phyloP scores from a whole-genome alignment of 2,329 filamentous ascomycete genomes.

The Sclerotinia glacialis region DNA sequence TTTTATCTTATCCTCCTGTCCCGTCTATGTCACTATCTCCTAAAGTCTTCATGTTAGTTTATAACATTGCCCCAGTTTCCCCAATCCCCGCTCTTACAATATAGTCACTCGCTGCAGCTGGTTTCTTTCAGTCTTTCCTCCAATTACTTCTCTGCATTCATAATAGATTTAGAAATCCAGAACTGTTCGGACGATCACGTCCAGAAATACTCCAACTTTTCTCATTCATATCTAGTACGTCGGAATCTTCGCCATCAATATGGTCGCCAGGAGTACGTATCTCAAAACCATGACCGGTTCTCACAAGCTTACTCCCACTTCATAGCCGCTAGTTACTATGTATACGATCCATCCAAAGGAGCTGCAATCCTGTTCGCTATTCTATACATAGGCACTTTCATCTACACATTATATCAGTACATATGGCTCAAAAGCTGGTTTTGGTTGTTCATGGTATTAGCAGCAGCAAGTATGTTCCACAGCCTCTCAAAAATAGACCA shows the following conservation, averaged over 20 bases:
- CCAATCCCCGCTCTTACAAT: not conserved
- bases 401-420: constrained; percentile 16
- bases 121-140: no score
- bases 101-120: not conserved
- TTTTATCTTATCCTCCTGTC: not conserved
- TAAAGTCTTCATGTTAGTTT: no score
- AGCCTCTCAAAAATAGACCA: not conserved
- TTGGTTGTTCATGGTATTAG: constrained; percentile 24
- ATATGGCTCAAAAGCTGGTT: constrained; percentile 23
- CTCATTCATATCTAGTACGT: not conserved
- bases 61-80: not conserved
- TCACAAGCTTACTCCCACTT: not conserved
- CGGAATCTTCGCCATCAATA: not conserved
- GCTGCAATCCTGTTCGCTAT: constrained; percentile 22
- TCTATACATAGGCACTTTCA: constrained; percentile 13
- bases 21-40: not conserved
- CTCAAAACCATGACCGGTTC: not conserved
- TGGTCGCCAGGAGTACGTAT: not conserved
- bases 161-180: not conserved
- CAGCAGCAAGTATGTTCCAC: constrained; percentile 18
- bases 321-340: constrained; percentile 13
- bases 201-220: not conserved
- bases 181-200: not conserved
- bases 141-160: not conserved
- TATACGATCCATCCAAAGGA: constrained; percentile 19